Conservation (phyloP, 2,329 filamentous ascomycete species). For the Aspergillus oerlinghausenensis region DNA sequence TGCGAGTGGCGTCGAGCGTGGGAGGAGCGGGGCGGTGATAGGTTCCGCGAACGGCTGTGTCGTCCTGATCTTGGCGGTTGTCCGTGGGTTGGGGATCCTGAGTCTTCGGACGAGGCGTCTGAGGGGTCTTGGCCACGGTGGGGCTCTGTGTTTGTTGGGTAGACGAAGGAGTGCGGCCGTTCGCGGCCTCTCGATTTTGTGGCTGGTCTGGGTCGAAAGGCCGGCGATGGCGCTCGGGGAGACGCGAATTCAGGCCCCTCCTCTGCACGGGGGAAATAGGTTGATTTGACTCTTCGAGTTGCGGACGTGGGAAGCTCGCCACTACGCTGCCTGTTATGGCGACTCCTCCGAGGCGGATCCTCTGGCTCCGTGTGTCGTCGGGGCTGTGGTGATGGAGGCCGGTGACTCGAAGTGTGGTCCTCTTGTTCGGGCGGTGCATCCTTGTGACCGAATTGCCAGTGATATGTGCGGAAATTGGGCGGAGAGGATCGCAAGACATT, state of each 20-base stretch:
- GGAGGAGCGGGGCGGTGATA: slow-evolving; percentile 23
- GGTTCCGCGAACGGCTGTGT: slow-evolving; percentile 16
- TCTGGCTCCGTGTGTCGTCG: slow-evolving; percentile 17
- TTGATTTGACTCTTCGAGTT: slow-evolving; percentile 17
- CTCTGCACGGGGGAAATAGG: slow-evolving; percentile 14
- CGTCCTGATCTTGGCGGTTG: slow-evolving; percentile 6
- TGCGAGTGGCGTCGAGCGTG: slow-evolving; percentile 34
- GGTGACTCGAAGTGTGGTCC: slow-evolving; percentile 13
- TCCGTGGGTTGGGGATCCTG: slow-evolving; percentile 15
- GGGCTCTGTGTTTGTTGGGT: slow-evolving; percentile 14
- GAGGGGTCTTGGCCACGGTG: neutral
- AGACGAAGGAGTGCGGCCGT: slow-evolving; percentile 12
- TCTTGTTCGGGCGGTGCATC: slow-evolving; percentile 24
- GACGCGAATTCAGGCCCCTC: slow-evolving; percentile 17
- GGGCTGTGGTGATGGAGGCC: slow-evolving; percentile 12
- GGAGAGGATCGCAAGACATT: slow-evolving; percentile 32
- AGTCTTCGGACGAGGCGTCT: slow-evolving; percentile 18
- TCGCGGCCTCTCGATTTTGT: slow-evolving; percentile 20
- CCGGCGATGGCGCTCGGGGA: slow-evolving; percentile 25
- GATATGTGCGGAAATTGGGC: slow-evolving; percentile 23
- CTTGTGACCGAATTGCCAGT: slow-evolving; percentile 30
- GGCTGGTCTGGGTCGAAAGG: slow-evolving; percentile 16
- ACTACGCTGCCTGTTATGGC: slow-evolving; percentile 21
- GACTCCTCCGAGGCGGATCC: slow-evolving; percentile 15
- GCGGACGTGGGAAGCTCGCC: slow-evolving; percentile 16